Conservation (phyloP, 1,139 yeast genomes). For the Candida sp. region DNA sequence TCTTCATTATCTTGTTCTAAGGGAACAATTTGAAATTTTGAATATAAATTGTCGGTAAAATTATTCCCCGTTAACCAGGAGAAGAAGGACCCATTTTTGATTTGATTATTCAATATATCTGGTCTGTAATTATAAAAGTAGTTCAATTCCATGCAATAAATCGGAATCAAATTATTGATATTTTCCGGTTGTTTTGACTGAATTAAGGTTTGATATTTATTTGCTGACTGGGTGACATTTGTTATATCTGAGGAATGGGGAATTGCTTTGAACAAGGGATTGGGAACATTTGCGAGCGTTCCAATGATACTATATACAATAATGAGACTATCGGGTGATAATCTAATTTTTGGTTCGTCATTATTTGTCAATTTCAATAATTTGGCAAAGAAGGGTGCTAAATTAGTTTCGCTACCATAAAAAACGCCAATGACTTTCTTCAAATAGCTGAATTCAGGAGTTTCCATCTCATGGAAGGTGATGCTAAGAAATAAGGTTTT, state of each 20-base stretch:
- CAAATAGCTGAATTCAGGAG: constrained; percentile 14
- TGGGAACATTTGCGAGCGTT: constrained; percentile 21
- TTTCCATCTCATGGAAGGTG: constrained; percentile 8
- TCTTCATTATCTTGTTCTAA: constrained; percentile 4
- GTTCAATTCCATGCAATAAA: constrained; percentile 26
- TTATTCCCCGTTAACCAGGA: constrained; percentile 38
- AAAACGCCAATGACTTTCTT: constrained; percentile 19
- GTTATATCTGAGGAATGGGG: constrained; percentile 26
- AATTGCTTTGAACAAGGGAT: constrained; percentile 14
- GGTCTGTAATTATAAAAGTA: constrained; percentile 25
- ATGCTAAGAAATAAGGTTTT: constrained; percentile 15
- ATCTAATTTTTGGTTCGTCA: constrained; percentile 17
- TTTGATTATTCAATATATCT: constrained; percentile 25
- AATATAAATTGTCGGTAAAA: constrained; percentile 23
- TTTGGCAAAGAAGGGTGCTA: constrained; percentile 18
- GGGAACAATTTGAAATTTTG: constrained; percentile 11
- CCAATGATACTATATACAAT: constrained; percentile 22
- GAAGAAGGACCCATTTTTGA: constrained; percentile 33
- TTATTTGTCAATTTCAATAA: constrained; percentile 21
- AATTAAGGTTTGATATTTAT: constrained; percentile 17
- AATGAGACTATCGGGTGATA: constrained; percentile 27
- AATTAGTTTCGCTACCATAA: constrained; percentile 16
- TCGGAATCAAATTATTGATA: constrained; percentile 19
- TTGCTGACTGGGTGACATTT: constrained; percentile 16
- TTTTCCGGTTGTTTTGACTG: constrained; percentile 11